Conservation (phyloP, 2,329 filamentous ascomycete species). For the Nakataea oryzae region DNA sequence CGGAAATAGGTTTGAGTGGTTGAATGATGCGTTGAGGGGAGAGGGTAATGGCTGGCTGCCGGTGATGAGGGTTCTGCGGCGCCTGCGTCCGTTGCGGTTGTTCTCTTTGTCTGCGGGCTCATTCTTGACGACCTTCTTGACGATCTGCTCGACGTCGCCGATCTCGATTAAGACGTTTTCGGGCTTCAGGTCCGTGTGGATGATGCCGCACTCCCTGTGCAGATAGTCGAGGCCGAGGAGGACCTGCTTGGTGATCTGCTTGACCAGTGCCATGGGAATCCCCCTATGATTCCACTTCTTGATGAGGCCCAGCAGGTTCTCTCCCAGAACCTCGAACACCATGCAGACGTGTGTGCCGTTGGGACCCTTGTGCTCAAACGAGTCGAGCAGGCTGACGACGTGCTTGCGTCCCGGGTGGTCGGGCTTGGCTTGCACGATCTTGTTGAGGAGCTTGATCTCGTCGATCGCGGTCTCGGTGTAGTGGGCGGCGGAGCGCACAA, state of each 20-base stretch:
- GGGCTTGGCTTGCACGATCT: slow-evolving; percentile 91
- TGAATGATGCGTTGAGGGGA: slow-evolving; percentile 87
- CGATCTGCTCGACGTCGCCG: slow-evolving; percentile 96
- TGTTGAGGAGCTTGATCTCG: slow-evolving; percentile 96
- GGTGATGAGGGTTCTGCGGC: slow-evolving; percentile 88
- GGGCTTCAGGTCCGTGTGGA: slow-evolving; percentile 94
- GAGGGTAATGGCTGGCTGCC: slow-evolving; percentile 94
- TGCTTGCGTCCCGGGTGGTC: slow-evolving; percentile 89
- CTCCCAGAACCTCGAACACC: slow-evolving; percentile 96
- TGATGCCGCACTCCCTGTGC: slow-evolving; percentile 96
- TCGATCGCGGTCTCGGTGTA: slow-evolving; percentile 98
- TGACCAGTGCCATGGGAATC: slow-evolving; percentile 91
- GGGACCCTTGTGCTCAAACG: slow-evolving; percentile 94
- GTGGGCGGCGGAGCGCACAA: slow-evolving; percentile 93
- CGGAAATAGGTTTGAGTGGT: slow-evolving; percentile 61
- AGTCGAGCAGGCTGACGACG: slow-evolving; percentile 91
- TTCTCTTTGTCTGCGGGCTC: slow-evolving; percentile 69
- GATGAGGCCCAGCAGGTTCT: slow-evolving; percentile 90
- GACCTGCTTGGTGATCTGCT: slow-evolving; percentile 98
- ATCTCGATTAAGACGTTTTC: slow-evolving; percentile 99
- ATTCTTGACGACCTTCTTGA: slow-evolving; percentile 88
- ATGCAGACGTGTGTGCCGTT: slow-evolving; percentile 97
- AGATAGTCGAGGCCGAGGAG: slow-evolving; percentile 91
- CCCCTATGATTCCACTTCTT: slow-evolving; percentile 98
- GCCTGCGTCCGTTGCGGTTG: slow-evolving; percentile 80